Percentiles rank a stretch among this genome's conserved stretches.
phyloP scores from a whole-genome alignment of 2,329 filamentous ascomycete genomes.

The Diaporthe sp. region DNA sequence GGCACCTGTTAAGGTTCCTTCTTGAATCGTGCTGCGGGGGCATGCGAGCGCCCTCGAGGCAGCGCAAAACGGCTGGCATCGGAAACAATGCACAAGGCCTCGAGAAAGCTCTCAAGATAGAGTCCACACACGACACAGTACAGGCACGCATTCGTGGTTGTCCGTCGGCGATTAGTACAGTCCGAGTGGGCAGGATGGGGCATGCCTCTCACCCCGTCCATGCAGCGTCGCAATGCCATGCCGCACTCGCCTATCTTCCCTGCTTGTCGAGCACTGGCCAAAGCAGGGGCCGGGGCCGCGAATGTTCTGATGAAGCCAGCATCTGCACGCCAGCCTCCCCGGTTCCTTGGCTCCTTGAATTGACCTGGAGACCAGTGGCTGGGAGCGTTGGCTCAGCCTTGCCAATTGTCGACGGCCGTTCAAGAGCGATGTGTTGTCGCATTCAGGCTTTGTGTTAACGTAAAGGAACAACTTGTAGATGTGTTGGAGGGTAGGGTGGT shows the following conservation, averaged over 20 bases:
- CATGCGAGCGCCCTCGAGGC: background rate
- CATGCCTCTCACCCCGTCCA: conserved; percentile 20
- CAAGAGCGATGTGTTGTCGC: background rate
- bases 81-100: background rate
- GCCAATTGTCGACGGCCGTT: conserved; percentile 18
- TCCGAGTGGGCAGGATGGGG: conserved; percentile 10
- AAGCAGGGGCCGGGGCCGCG: conserved; percentile 26
- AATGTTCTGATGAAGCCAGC: conserved; percentile 26
- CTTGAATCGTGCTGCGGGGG: conserved; percentile 16
- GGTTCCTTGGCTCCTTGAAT: conserved; percentile 11
- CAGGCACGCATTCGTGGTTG: background rate
- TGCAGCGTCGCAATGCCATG: conserved; percentile 35
- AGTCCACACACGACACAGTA: background rate
- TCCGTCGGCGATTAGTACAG: conserved; percentile 17
- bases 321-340: conserved; percentile 36
- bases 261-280: conserved; percentile 26
- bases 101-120: background rate
- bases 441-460: background rate
- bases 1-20: conserved; percentile 2
- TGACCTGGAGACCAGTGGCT: conserved; percentile 26
- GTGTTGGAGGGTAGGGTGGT: background rate
- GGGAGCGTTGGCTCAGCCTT: conserved; percentile 33
- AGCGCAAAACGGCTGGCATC: background rate
- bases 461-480: background rate
- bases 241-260: conserved; percentile 33